Base-by-base conservation (phyloP, 2,329 filamentous ascomycete genomes). In the Parastagonospora nodorum region DNA sequence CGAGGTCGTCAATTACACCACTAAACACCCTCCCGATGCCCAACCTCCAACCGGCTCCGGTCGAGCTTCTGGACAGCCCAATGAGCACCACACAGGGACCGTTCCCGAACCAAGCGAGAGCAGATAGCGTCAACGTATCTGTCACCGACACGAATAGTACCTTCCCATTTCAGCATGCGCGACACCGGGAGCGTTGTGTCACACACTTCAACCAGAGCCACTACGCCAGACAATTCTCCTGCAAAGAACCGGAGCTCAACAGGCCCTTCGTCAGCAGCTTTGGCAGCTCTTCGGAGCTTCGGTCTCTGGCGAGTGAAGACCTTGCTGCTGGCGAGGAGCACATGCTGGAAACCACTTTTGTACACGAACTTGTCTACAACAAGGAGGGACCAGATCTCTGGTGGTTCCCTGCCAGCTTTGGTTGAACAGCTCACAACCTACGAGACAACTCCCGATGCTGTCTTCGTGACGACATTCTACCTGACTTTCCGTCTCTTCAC, bases 401-500 rank as follows among this genome's bases (percentile, higher is more conserved):
- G 94, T 40, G 94, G 94, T 11, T 95, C 92, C 2, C 82, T 99
- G 10, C 86, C 89, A 5, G 94, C 94, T 2, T 79, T 99, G 27
- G 88, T 99, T n/a, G 94, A 99, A 78, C 88, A 92, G 56, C 83
- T 99, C 36, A 97, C 94, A 0, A 91, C 90, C 0, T 92, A 96
- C 69, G 91, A 97, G 71, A 89, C 91, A 0, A 96, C 93, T 0
- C 94, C 94, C 0, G 93, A 97, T 69, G 86, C 90, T 14, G 85
- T 90, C 67, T 97, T 97, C 63, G 90, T 96, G 36, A 92, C 91
- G 2, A 91, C 94, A 0, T 97, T 99, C 69, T 97, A 95, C 70
- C 86, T 97, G 27, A 99, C 94, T 0, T 99, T 99, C 77, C 86
- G 94, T 45, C 84, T 96, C 9, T 99, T 99, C 69, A 92, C 91